phyloP scores from a whole-genome alignment of 805 yeast genomes.

The Vanderwaltozyma yarrowii region DNA sequence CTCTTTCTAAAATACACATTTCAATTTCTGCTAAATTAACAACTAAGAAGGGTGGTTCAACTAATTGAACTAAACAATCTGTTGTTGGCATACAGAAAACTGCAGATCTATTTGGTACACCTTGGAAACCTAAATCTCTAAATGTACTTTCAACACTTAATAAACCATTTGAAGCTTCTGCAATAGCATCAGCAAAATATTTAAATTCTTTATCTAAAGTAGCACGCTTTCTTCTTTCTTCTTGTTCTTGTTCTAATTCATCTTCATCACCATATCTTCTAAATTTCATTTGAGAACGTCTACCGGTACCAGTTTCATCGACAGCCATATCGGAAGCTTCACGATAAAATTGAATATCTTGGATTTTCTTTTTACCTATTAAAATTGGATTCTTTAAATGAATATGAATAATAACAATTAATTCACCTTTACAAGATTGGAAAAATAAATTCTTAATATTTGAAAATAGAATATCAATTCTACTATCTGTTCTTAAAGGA shows the following conservation, averaged over 20 bases:
- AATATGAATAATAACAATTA: conserved; percentile 84
- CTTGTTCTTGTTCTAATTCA: conserved; percentile 96
- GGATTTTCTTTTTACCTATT: conserved; percentile 92
- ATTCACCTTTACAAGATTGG: conserved; percentile 93
- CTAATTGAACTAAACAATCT: conserved; percentile 87
- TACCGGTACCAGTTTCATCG: conserved; percentile 94
- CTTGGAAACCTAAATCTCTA: conserved; percentile 92
- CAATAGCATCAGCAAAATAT: conserved; percentile 78
- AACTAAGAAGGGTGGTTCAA: conserved; percentile 92
- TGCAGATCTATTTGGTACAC: conserved; percentile 93
- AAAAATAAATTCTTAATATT: conserved; percentile 90
- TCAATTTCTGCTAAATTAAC: conserved; percentile 87
- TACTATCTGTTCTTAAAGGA: conserved; percentile 72
- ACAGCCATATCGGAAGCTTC: conserved; percentile 94
- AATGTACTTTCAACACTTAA: conserved; percentile 89
- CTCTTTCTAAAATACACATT: conserved; percentile 91
- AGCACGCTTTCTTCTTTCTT: conserved; percentile 87
- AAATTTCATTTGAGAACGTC: conserved; percentile 58
- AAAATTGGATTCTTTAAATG: conserved; percentile 87
- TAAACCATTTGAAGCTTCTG: conserved; percentile 76
- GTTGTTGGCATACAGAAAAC: conserved; percentile 95
- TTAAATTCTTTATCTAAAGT: conserved; percentile 87
- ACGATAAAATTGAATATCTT: conserved; percentile 90
- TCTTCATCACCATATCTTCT: conserved; percentile 96
- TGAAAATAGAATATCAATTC: conserved; percentile 77